Evolutionary conservation across 768 basidiomycete genomes (phyloP), one percentile per base, ranked within the genome.

Genomic region (Boletus rubroflammeus): DNA sequence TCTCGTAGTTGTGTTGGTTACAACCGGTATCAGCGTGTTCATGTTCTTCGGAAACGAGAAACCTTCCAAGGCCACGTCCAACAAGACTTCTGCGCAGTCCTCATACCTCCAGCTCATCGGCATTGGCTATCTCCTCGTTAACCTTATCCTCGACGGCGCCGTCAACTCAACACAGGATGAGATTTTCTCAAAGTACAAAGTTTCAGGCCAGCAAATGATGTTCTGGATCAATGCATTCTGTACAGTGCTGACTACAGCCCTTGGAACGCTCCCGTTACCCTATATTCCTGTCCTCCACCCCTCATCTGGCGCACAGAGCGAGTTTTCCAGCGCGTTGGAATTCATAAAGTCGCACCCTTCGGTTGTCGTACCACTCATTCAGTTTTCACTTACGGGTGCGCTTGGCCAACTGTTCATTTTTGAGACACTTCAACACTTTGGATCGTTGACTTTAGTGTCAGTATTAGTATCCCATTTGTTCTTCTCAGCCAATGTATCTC

Each of bases 131-230:
- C 81, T 93, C 21, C 75, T 91, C 47, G 79, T 93, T 60, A 98
- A 98, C 72, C 82, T 99, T 23, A 74, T 88, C 29, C 79, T 99
- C 49, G 97, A 99, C 69, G 97, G 97, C 21, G 85, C 90, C 28
- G 88, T 87, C 55, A 98, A 98, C 75, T 91, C 92, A 11, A 96
- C 95, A 3, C 97, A 99, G 70, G 97, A 99, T 70, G 91, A 98
- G 73, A 88, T 99, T 54, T 98, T 99, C 73, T 76, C 84, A 25
- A 76, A 79, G 13, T 84, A 89, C 73, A 82, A 82, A 19, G 77
- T 83, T 41, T 76, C 82, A 3, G 97, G 97, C 8, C 94, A 97
- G 71, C 97, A 99, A 67, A 98, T 99, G 95, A 98, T 99, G 97
- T 86, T 98, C 69, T 96, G 85, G 84, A 96, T 99, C 72, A 96